phyloP scores from a whole-genome alignment of 768 basidiomycete species.

The Boletus patriciae region DNA sequence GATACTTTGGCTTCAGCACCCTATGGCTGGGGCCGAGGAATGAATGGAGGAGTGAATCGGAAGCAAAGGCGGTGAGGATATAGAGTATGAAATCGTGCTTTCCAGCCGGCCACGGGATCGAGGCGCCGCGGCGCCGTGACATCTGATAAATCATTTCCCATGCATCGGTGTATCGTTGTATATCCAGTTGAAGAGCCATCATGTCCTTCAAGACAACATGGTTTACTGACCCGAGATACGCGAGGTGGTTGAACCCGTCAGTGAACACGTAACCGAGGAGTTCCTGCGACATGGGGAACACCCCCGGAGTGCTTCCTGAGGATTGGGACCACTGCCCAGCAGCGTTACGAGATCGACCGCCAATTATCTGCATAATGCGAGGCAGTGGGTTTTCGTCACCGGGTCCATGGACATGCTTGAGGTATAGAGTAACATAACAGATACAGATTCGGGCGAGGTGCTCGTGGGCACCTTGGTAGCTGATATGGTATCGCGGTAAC shows the following conservation, averaged over 20 bases:
- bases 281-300: not conserved
- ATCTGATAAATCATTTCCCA: constrained; percentile 3
- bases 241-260: constrained; percentile 6
- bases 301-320: not conserved
- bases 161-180: not conserved
- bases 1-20: not conserved
- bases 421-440: not conserved
- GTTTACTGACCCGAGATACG: not conserved
- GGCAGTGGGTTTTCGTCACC: not conserved
- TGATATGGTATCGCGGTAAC: constrained; percentile 7
- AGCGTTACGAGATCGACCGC: not conserved
- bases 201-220: constrained; percentile 4
- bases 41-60: constrained; percentile 1
- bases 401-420: not conserved
- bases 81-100: constrained; percentile 9
- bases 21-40: not conserved
- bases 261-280: constrained; percentile 6
- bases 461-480: constrained; percentile 1
- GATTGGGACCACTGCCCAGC: not conserved
- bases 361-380: not conserved
- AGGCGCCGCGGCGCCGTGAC: not conserved
- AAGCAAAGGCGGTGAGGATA: constrained; percentile 5
- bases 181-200: not conserved
- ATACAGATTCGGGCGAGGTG: constrained; percentile 7
- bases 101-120: not conserved